Evolutionary conservation across 2,329 filamentous ascomycete genomes (phyloP).

Genomic region (Penicillium occitanis): DNA sequence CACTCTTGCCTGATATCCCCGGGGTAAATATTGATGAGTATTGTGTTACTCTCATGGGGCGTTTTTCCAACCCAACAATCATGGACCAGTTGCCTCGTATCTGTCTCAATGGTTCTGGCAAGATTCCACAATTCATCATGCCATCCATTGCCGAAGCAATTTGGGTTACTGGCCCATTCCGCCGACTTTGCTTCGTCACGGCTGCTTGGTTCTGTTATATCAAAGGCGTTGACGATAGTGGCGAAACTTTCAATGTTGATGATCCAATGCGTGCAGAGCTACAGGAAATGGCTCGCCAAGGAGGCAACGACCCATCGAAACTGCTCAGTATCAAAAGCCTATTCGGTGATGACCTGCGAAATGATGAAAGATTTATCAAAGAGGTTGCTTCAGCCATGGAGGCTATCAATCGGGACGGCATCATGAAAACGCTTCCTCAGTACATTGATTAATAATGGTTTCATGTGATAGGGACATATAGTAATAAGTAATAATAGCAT

Average conservation of each 20-base stretch:
- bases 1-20: slow-evolving; percentile 51
- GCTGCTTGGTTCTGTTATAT: slow-evolving; percentile 56
- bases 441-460: slow-evolving; percentile 41
- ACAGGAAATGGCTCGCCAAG: slow-evolving; percentile 47
- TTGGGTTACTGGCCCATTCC: slow-evolving; percentile 46
- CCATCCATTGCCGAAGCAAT: slow-evolving; percentile 45
- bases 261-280: slow-evolving; percentile 54
- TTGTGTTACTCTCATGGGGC: slow-evolving; percentile 55
- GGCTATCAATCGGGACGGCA: slow-evolving; percentile 49
- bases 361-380: slow-evolving; percentile 50
- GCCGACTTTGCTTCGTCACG: slow-evolving; percentile 51
- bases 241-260: slow-evolving; percentile 43
- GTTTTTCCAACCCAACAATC: slow-evolving; percentile 58
- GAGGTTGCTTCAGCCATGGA: slow-evolving; percentile 52
- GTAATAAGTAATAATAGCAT: not conserved
- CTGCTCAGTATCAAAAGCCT: slow-evolving; percentile 51
- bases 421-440: slow-evolving; percentile 53
- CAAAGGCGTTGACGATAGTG: slow-evolving; percentile 52
- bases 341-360: slow-evolving; percentile 54
- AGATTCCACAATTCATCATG: slow-evolving; percentile 52
- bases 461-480: not conserved
- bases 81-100: slow-evolving; percentile 57
- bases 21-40: slow-evolving; percentile 55
- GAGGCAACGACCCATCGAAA: slow-evolving; percentile 43
- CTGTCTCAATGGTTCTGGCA: slow-evolving; percentile 54